Conservation (phyloP, 495 filamentous ascomycete genomes). For the Friedmanniomyces endolithicus region DNA sequence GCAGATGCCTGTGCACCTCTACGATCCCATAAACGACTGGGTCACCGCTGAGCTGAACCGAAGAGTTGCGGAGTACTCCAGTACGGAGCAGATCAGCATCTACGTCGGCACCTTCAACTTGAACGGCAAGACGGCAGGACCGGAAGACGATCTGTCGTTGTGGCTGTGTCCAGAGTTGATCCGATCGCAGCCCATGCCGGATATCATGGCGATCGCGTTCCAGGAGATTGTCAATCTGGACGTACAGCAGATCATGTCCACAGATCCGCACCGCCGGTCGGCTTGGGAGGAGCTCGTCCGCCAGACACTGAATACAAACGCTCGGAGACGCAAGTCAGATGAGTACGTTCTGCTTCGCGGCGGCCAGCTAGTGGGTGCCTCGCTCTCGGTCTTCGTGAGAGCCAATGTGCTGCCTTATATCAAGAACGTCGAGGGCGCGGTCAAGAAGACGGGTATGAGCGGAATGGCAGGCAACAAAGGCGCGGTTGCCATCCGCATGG, state of each 20-base stretch:
- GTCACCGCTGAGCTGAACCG: conserved; percentile 62
- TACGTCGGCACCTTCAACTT: conserved; percentile 91
- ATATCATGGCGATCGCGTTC: conserved; percentile 81
- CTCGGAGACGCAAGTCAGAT: conserved; percentile 47
- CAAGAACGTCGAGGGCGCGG: conserved; percentile 89
- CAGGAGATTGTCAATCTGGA: conserved; percentile 96
- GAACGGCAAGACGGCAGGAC: conserved; percentile 68
- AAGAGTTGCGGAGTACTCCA: conserved; percentile 38
- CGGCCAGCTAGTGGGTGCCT: conserved; percentile 90
- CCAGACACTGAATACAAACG: conserved; percentile 57
- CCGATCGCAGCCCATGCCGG: conserved; percentile 44
- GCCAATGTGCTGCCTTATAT: conserved; percentile 61
- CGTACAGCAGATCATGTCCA: conserved; percentile 98
- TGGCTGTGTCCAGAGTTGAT: conserved; percentile 62
- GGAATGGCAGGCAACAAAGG: conserved; percentile 98
- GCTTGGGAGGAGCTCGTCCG: conserved; percentile 77
- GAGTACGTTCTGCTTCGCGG: conserved; percentile 82
- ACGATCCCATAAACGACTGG: conserved; percentile 86
- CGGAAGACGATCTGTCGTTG: conserved; percentile 63
- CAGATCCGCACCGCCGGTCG: conserved; percentile 73
- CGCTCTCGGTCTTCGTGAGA: conserved; percentile 80
- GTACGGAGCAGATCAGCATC: conserved; percentile 42
- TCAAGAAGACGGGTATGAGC: conserved; percentile 96
- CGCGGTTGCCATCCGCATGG: conserved; percentile 90
- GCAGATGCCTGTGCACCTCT: conserved; percentile 71